These are phyloP conservation scores for Amanita rubescens DNA, from an alignment of 768 basidiomycete genomes.

Conservation along the genomic window DNA sequence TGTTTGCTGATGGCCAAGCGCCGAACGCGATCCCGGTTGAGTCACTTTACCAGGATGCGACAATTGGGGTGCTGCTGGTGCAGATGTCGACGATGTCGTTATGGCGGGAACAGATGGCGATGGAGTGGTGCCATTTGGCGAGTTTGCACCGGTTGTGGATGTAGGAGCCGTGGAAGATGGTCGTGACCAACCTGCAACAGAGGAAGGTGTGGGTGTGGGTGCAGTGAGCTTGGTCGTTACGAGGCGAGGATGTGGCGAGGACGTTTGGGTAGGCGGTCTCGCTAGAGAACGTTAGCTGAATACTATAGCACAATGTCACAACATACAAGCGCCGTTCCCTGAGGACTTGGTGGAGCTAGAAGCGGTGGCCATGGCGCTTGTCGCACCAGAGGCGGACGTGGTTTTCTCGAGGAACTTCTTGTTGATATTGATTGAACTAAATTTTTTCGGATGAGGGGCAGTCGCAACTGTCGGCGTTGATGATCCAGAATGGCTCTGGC, in stretches of 20 bases:
- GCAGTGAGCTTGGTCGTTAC: slow-evolving; percentile 85
- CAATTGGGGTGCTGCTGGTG: slow-evolving; percentile 38
- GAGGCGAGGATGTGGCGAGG: slow-evolving; percentile 66
- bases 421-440: slow-evolving; percentile 87
- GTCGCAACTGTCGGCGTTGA: slow-evolving; percentile 18
- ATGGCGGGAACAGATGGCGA: slow-evolving; percentile 29
- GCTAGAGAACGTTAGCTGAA: slow-evolving; percentile 27
- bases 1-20: slow-evolving; percentile 22
- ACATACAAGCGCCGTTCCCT: slow-evolving; percentile 48
- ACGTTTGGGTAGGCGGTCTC: slow-evolving; percentile 47
- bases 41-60: slow-evolving; percentile 60
- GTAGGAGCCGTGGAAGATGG: slow-evolving; percentile 65
- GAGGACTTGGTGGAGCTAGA: slow-evolving; percentile 39
- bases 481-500: slow-evolving; percentile 22
- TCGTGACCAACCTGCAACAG: slow-evolving; percentile 71
- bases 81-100: slow-evolving; percentile 19
- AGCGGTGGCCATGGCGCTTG: slow-evolving; percentile 32
- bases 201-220: slow-evolving; percentile 45
- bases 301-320: background rate
- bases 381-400: slow-evolving; percentile 41
- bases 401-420: slow-evolving; percentile 96
- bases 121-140: slow-evolving; percentile 38
- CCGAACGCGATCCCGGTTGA: slow-evolving; percentile 52
- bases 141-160: slow-evolving; percentile 27
- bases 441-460: slow-evolving; percentile 69